Percentiles rank a stretch among this genome's conserved stretches.
Evolutionary conservation across 257 asterid genomes (phyloP).

Genomic region (Nemophila menziesii): DNA sequence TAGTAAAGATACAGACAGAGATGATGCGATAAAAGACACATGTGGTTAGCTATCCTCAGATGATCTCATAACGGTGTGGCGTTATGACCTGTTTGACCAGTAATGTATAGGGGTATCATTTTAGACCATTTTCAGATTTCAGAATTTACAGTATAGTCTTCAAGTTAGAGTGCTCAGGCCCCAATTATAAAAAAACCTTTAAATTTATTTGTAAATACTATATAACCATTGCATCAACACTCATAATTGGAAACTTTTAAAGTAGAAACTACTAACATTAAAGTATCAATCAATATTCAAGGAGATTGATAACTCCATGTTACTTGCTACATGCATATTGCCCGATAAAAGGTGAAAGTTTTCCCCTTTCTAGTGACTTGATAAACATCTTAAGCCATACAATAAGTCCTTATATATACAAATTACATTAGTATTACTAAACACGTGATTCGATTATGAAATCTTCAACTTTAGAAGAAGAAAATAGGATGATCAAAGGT

Average conservation of each 20-base stretch:
- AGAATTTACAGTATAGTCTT: not conserved
- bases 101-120: not conserved
- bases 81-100: too few relatives aligned
- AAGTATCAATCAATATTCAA: too few relatives aligned
- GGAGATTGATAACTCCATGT: not conserved
- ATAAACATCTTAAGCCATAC: not conserved
- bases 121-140: not conserved
- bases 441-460: not conserved
- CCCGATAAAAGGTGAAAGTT: not conserved
- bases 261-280: not conserved
- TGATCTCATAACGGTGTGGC: not conserved
- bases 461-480: not conserved
- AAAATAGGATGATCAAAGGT: not conserved
- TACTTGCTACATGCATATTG: too few relatives aligned
- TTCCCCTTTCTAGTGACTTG: not conserved
- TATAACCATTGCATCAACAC: not conserved
- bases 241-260: not conserved
- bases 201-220: too few relatives aligned
- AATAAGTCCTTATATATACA: not conserved
- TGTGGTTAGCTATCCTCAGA: too few relatives aligned
- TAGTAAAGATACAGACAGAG: too few relatives aligned
- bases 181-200: not conserved
- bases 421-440: too few relatives aligned
- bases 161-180: not conserved
- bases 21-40: too few relatives aligned